phyloP scores from a whole-genome alignment of 306 rosid genomes.

The Vigna nakashimae region DNA sequence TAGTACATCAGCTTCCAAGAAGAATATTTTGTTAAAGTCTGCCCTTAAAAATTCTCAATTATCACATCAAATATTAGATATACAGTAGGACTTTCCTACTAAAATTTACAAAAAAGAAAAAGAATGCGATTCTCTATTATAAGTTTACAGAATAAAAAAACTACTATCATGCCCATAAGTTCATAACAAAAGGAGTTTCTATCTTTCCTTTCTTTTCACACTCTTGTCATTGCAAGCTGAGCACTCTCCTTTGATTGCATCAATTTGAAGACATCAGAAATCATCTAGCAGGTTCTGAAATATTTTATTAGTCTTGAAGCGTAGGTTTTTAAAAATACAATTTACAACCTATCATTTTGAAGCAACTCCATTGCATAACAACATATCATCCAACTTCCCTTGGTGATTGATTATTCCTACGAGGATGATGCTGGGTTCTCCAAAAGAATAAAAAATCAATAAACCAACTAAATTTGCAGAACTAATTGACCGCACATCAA shows the following conservation, averaged over 20 bases:
- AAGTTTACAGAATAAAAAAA: not conserved
- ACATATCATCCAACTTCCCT: conserved; percentile 30
- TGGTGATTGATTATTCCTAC: conserved; percentile 27
- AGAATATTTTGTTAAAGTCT: not conserved
- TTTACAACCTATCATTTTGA: conserved; percentile 21
- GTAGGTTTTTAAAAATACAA: not conserved
- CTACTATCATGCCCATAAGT: not conserved
- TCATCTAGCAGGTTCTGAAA: not conserved
- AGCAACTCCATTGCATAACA: conserved; percentile 31
- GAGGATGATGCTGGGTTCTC: conserved; percentile 28
- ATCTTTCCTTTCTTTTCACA: not conserved
- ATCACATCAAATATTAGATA: conserved; percentile 8
- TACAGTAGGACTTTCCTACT: conserved; percentile 17
- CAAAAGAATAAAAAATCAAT: conserved; percentile 53
- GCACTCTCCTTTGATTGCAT: not conserved
- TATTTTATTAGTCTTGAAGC: conserved; percentile 5
- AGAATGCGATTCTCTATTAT: not conserved
- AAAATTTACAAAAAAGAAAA: conserved; percentile 14
- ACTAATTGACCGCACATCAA: conserved; percentile 48
- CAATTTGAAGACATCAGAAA: not conserved
- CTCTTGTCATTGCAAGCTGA: not conserved
- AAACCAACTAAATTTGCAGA: conserved; percentile 34
- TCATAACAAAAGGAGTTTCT: not conserved
- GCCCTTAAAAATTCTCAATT: not conserved
- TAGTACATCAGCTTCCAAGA: not conserved